Base-by-base conservation (phyloP, 345 rosid genomes). In the Camelina hispida region DNA sequence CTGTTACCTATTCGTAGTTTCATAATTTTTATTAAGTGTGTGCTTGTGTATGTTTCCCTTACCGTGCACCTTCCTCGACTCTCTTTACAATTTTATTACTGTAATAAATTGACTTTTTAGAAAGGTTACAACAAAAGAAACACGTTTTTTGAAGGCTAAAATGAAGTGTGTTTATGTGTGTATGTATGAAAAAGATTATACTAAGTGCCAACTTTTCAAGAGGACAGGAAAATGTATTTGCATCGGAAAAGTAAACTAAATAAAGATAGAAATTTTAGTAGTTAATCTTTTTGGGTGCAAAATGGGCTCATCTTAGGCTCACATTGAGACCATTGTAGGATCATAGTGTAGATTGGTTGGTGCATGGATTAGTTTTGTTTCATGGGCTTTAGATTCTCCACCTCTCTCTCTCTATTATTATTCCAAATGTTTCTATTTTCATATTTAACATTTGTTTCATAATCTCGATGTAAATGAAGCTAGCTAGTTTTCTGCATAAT, bases 1-100 rank as follows among this genome's bases (percentile, higher is more conserved):
- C 51, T 37, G 28, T 60, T 35, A 50, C 51, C 59, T 62, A 38
- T 70, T 30, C 1, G 65, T 32, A 28, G 30, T 28, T 28, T 28
- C 30, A 28, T 32, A 44, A 1, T 8, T 8, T 8, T 43, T 43
- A 69, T 69, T 1, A 4, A 2, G 40, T 69, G 64, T 28, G 54
- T 16, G 55, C 64, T 56, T 42, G 64, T 56, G 73, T 56, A 56
- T 28, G 54, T 16, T 69, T 32, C 13, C 11, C 17, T 16, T 66
- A 34, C 58, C 46, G 17, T 69, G 63, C 42, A 69, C 53, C 18
- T 28, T 68, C 28, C 15, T 14, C 17, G 18, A 66, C 17, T 34
- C 55, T 53, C 9, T 53, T 13, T 1, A 2, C 0, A 35, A 8
- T 35, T 2, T 35, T 37, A 37, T 28, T 4, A 28, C 30, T 37